phyloP scores from a whole-genome alignment of 73 alveolate species.

The Stentor coeruleus region DNA sequence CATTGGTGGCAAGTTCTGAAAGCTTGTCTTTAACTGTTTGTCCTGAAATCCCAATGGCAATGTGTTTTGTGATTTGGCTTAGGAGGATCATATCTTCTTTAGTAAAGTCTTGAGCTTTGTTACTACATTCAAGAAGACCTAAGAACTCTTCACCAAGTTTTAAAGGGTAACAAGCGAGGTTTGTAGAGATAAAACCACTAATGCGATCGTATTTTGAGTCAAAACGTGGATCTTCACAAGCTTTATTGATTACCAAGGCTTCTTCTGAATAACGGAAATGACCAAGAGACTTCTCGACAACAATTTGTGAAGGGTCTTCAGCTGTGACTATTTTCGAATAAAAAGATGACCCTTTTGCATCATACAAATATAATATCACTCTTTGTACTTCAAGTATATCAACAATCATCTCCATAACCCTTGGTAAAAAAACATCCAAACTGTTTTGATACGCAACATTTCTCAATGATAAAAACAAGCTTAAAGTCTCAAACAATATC shows the following conservation, averaged over 20 bases:
- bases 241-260: neutral
- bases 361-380: neutral
- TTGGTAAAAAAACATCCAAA: conserved; percentile 2
- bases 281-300: neutral
- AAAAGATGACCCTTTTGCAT: neutral
- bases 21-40: neutral
- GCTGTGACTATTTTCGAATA: neutral
- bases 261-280: neutral
- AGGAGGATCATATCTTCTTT: neutral
- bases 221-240: conserved; percentile 2
- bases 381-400: conserved; percentile 11
- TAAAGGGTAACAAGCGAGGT: neutral
- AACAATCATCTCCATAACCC: conserved; percentile 1
- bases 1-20: neutral
- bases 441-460: conserved; percentile 12
- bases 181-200: neutral
- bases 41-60: neutral
- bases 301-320: conserved; percentile 3
- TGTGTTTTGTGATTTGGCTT: neutral
- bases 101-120: neutral
- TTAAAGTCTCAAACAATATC: conserved; percentile 12
- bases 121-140: conserved; percentile 12
- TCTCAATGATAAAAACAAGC: neutral
- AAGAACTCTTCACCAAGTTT: neutral
- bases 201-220: conserved; percentile 3